Evolutionary conservation across 139 green algal species (phyloP), one percentile per base, ranked within the genome.

Genomic region (Ettlia oleoabundans): DNA sequence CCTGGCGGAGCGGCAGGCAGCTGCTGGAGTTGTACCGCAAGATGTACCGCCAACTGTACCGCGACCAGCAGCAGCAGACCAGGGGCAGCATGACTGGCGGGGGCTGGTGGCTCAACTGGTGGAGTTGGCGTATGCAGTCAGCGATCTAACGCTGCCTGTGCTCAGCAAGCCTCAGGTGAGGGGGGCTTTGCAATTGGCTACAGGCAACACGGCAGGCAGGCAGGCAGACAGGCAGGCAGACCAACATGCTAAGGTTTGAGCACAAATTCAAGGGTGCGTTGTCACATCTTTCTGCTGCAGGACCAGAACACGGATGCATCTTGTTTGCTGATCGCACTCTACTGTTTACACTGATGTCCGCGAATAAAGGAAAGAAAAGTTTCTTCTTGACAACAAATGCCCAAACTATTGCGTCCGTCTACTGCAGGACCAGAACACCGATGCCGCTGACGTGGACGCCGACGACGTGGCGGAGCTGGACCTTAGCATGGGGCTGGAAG

Each of bases 401-500:
- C n/a, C n/a, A n/a, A n/a, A n/a, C n/a, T n/a, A n/a, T n/a, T n/a
- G n/a, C n/a, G n/a, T n/a, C n/a, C n/a, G n/a, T n/a, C n/a, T n/a
- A n/a, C n/a, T 51, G 62, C 55, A 79, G 67, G 78, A 86, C 22
- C 38, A 82, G n/a, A 89, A 93, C 62, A 64, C 33, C 35, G 38
- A 58, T 35, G 69, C 69, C 35, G 78, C 53, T 33, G 58, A 76
- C 55, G 67, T 93, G 69, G 86, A 82, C 32, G 90, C 89, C 22
- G 83, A 88, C 64, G 89, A 94, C 40, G 85, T 92, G 65, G 87
- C 86, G 4, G 8, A 65, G 30, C 43, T 38, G 58, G 21, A n/a
- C n/a, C n/a, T n/a, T n/a, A n/a, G n/a, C n/a, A n/a, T n/a, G n/a
- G n/a, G n/a, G 47, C 47, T 58, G 47, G 47, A 58, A 58, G 47